Evolutionary conservation across 495 filamentous ascomycete species (phyloP), one percentile per base, ranked within the genome.

Genomic region (Bryoglossum gracile): DNA sequence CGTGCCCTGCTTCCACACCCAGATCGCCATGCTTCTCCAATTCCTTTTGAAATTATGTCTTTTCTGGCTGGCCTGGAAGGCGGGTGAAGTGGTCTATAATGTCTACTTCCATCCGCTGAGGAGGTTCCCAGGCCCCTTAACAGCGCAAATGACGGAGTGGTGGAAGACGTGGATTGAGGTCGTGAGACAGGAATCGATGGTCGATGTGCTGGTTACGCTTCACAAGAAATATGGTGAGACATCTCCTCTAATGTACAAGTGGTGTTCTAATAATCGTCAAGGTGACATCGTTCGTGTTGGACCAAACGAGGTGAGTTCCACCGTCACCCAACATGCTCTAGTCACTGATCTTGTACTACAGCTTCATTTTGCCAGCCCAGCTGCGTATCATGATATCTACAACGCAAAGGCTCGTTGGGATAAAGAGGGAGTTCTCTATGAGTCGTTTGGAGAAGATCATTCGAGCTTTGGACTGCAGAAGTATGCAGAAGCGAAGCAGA

Each of bases 291-390:
- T 51, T 14, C 28, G 48, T 4, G 48, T 51, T 17, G 48, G 39
- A 11, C 48, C 48, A 3, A 51, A 51, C 41, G 48, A 51, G 22
- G 48, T 43, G 19, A 36, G 48, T 36, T 38, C 35, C 5, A 18
- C 24, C 5, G 25, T 2, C 11, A 16, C 17, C 1, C 16, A 5
- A 18, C 6, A 18, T 51, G n/a, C 25, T 11, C 26, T 14, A 33
- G 16, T 13, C 2, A 10, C 40, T 49, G 22, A 45, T n/a, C 23
- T 23, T 8, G 19, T 14, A 1, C 43, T n/a, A 30, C 26, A 73
- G 68, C 60, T 70, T 10, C 68, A 73, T 44, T 73, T 73, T 50
- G 46, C 53, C 1, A 53, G 60, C 3, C 70, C 69, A 6, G 46
- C 61, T 4, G 65, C 57, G 13, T 71, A 71, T 43, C 50, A 61